Evolutionary conservation across 2,329 filamentous ascomycete genomes (phyloP), one percentile per base, ranked within the genome.

Genomic region (Sporothrix brasiliensis): DNA sequence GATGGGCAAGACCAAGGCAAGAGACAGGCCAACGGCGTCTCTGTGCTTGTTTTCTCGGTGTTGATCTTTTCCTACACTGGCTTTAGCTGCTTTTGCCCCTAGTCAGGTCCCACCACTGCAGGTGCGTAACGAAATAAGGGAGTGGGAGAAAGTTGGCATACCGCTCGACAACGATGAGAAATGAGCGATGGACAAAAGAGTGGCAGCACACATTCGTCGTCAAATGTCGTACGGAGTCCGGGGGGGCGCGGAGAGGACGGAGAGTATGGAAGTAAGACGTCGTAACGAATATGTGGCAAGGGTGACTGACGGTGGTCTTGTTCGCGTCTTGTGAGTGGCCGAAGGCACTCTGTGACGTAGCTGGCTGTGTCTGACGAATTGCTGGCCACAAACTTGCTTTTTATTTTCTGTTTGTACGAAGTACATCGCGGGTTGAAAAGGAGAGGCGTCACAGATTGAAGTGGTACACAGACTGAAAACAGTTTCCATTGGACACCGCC

Each of bases 31-130:
- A 49, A 21, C 41, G 41, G 9, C 7, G 5, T n/a, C 11, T 61
- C 9, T 39, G 11, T 11, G 39, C 58, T 21, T 14, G 58, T 24
- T 47, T 63, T 44, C n/a, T 63, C n/a, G 44, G 30, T 44, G 67
- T 24, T 27, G 54, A 68, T 68, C 66, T 39, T 68, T 68, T 68
- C 66, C 66, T 34, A 47, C 14, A 39, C 7, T 68, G 30, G 66
- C 30, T 30, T 34, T 58, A 54, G 65, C 65, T 27, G 27, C 65
- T 24, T 54, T 56, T 11, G 9, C 44, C 63, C 63, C 65, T 67
- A 53, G 65, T 27, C 65, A 44, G 65, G 65, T 67, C 49, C 65
- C 65, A 52, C 50, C n/a, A 44, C 41, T 24, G 47, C 34, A 53
- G 19, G 52, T 27, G 66, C 11, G 27, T n/a, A 30, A 67, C 3